Evolutionary conservation across 1,284 basidiomycete species (phyloP), one percentile per base, ranked within the genome.

Genomic region (Malassezia equina): DNA sequence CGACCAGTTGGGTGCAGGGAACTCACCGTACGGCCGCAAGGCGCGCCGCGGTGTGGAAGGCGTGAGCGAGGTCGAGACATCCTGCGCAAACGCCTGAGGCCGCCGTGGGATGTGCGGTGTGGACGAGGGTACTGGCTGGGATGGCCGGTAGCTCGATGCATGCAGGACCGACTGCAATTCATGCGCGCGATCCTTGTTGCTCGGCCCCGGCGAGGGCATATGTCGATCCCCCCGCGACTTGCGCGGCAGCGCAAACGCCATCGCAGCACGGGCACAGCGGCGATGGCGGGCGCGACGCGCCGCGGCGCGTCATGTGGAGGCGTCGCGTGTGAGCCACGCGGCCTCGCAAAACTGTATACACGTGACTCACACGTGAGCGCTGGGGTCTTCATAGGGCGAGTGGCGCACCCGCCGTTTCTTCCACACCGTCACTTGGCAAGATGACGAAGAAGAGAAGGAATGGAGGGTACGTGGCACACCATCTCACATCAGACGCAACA

Each of bases 371-470:
- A 55, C 42, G 52, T 55, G 52, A 34, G 41, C 28, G 41, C 9
- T 15, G 29, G 21, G 32, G 36, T 39, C 36, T 39, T 39, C 5
- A 12, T 12, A 28, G 41, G 24, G 41, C 27, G 43, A 21, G 24
- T 6, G 28, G 28, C 43, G 17, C 25, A 4, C 6, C 36, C 19
- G 17, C 36, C 36, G 29, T 28, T 52, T 57, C 50, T 51, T 51
- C 44, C 32, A 34, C 29, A 52, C 55, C 49, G 43, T 43, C 50
- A 51, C 29, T 28, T 51, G 51, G 52, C 65, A 66, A 63, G 52
- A 72, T 71, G 93, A 96, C 91, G 72, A 95, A 93, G 83, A 96
- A 96, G 82, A 86, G 93, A 86, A 87, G 93, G 86, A 90, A 88
- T 82, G 85, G 64, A 61, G 66, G 66, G 66, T 68, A 61, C 53